Percentiles rank a stretch among this genome's conserved stretches.
These are phyloP conservation scores for Pugionium cornutum DNA, from an alignment of 345 rosid species.

Conservation along the genomic window DNA sequence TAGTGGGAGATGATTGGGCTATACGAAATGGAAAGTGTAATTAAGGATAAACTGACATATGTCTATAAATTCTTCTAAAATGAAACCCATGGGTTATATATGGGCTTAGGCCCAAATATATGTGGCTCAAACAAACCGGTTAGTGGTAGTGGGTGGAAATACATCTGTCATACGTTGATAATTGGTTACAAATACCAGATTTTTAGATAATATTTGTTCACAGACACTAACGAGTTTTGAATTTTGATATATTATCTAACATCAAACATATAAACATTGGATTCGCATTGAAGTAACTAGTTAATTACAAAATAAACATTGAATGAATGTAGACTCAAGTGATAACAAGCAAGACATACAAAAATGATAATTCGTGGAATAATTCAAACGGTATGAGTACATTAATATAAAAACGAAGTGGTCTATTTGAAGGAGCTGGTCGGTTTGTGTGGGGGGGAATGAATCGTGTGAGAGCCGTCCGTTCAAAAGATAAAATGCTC, in stretches of 20 bases:
- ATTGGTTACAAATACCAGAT: too few relatives aligned
- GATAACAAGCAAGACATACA: background rate
- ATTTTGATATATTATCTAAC: too few relatives aligned
- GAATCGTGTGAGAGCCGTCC: constrained; percentile 34
- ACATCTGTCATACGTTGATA: constrained; percentile 1
- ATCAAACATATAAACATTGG: too few relatives aligned
- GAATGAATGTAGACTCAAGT: background rate
- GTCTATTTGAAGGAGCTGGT: constrained; percentile 33
- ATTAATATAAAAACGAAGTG: constrained; percentile 17
- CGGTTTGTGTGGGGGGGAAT: constrained; percentile 29
- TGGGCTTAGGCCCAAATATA: constrained; percentile 16
- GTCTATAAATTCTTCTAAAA: background rate
- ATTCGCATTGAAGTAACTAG: too few relatives aligned
- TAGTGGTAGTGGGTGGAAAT: background rate
- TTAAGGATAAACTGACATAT: constrained; percentile 4
- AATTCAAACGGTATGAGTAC: constrained; percentile 20
- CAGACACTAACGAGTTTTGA: too few relatives aligned
- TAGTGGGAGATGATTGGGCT: background rate
- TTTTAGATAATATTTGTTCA: too few relatives aligned
- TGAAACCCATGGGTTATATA: background rate
- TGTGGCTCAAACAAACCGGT: background rate
- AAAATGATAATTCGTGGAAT: constrained; percentile 12
- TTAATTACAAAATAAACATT: too few relatives aligned
- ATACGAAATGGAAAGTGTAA: background rate
- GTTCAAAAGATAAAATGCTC: constrained; percentile 28